Evolutionary conservation across 2,329 filamentous ascomycete genomes (phyloP).

Genomic region (Aspergillus sojae): DNA sequence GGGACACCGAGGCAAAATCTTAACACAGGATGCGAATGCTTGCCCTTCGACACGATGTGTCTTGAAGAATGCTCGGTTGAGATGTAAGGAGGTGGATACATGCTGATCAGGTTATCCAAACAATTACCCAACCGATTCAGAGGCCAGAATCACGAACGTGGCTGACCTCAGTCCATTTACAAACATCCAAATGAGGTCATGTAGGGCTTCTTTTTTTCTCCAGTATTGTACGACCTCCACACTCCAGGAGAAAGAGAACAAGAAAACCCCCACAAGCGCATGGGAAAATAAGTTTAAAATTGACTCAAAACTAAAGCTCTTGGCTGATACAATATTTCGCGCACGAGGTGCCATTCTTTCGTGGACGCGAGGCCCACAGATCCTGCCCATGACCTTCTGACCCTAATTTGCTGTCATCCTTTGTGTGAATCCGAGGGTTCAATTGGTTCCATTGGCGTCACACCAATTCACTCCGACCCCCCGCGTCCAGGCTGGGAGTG

Average conservation of each 20-base stretch:
- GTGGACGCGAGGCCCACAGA: not conserved
- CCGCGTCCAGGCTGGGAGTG: not conserved
- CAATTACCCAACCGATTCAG: not conserved
- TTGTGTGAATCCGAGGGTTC: not conserved
- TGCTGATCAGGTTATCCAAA: not conserved
- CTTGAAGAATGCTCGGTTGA: not conserved
- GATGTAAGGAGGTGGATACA: not conserved
- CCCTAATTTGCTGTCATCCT: not conserved
- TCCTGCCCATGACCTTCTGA: not conserved
- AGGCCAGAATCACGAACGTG: too few relatives aligned
- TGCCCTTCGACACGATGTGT: not conserved
- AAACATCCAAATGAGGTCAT: not conserved
- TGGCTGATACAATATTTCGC: not conserved
- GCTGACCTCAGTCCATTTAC: not conserved
- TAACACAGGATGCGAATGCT: slow-evolving; percentile 1
- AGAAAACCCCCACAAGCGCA: not conserved
- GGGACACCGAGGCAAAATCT: not conserved
- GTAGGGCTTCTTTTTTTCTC: not conserved
- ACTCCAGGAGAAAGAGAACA: not conserved
- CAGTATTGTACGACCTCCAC: not conserved
- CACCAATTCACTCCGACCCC: not conserved
- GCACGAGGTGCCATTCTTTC: not conserved
- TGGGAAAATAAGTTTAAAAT: slow-evolving; percentile 4
- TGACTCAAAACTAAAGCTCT: not conserved
- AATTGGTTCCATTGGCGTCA: slow-evolving; percentile 1